phyloP scores from a whole-genome alignment of 441 rosid genomes.

The Syzygium malaccense region DNA sequence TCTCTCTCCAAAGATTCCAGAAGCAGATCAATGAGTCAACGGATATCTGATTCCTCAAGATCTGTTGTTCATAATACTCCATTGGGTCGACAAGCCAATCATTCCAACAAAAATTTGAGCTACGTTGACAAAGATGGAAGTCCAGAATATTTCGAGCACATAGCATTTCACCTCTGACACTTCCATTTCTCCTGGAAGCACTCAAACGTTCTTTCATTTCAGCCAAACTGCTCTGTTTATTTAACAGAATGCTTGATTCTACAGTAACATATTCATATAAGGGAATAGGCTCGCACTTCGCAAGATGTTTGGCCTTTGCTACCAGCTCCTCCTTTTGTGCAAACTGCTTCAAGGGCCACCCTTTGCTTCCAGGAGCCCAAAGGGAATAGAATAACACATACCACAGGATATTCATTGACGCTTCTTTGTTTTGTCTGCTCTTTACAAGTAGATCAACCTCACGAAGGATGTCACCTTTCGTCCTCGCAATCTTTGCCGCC shows the following conservation, averaged over 20 bases:
- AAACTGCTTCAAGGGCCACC: constrained; percentile 2
- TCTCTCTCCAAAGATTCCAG: constrained; percentile 1
- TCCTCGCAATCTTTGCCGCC: background rate
- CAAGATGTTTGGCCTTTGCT: background rate
- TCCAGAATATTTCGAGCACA: background rate
- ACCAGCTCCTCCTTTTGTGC: background rate
- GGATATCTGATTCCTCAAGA: background rate
- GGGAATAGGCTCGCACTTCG: background rate
- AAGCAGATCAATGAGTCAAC: background rate
- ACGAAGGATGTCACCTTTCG: constrained; percentile 1
- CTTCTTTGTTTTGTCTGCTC: background rate
- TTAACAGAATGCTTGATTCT: background rate
- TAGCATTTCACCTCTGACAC: background rate
- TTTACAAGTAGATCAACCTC: constrained; percentile 3
- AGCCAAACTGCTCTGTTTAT: background rate
- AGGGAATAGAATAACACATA: background rate
- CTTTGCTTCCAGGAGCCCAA: constrained; percentile 1
- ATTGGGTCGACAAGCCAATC: background rate
- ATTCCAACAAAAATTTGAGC: background rate
- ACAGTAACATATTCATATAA: background rate
- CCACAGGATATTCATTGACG: background rate
- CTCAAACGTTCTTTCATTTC: background rate
- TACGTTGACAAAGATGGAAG: background rate
- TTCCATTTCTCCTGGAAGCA: constrained; percentile 1
- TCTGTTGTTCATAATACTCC: background rate